phyloP scores from a whole-genome alignment of 2,329 filamentous ascomycete species.

The Fusarium penzigii region DNA sequence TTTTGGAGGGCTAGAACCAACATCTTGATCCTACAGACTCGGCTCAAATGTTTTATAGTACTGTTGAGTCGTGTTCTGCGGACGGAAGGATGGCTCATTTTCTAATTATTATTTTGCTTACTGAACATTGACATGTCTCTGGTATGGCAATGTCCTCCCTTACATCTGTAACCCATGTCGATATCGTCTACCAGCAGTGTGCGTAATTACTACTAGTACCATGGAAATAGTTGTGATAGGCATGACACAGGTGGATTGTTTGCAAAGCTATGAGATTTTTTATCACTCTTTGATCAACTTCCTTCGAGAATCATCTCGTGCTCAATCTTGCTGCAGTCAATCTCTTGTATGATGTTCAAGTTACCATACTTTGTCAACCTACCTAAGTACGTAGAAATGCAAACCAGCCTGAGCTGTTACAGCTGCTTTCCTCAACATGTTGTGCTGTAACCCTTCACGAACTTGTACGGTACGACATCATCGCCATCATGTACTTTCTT shows the following conservation, averaged over 20 bases:
- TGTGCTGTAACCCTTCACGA: slow-evolving; percentile 6
- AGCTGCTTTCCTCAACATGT: neutral
- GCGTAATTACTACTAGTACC: too few species aligned
- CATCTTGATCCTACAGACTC: slow-evolving; percentile 8
- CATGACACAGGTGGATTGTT: too few species aligned
- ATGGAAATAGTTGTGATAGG: too few species aligned
- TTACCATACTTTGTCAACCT: slow-evolving; percentile 5
- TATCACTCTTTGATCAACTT: too few species aligned
- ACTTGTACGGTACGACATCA: neutral
- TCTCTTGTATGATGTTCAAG: too few species aligned
- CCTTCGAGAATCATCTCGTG: too few species aligned
- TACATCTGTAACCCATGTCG: neutral
- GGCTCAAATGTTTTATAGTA: slow-evolving; percentile 19
- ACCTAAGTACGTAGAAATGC: neutral
- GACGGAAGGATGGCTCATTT: slow-evolving; percentile 23
- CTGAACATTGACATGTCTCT: slow-evolving; percentile 26
- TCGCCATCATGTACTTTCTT: neutral
- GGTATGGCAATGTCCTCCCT: slow-evolving; percentile 19
- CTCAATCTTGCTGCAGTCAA: too few species aligned
- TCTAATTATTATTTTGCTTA: slow-evolving; percentile 21
- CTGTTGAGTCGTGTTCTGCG: slow-evolving; percentile 27
- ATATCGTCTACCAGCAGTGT: neutral
- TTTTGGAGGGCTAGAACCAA: slow-evolving; percentile 18
- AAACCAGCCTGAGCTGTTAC: too few species aligned
- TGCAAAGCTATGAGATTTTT: too few species aligned